These are phyloP conservation scores for Alternaria burnsii DNA, from an alignment of 2,329 filamentous ascomycete genomes.

Conservation along the genomic window DNA sequence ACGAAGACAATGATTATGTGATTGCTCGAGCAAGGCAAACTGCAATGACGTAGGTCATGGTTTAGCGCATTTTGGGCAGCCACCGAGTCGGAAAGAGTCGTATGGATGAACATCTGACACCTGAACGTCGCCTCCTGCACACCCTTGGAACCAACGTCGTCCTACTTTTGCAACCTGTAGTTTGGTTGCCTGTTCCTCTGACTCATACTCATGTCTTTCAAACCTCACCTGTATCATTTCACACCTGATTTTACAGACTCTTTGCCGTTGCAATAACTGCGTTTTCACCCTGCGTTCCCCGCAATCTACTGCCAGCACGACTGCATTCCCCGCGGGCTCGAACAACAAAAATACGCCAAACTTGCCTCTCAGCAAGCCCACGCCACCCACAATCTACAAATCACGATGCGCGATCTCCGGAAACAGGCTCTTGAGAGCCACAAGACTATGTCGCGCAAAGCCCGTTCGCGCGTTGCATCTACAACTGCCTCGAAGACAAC, in stretches of 20 bases:
- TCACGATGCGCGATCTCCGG: conserved; percentile 67
- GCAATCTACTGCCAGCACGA: conserved; percentile 23
- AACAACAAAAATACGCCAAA: neutral
- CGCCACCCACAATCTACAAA: neutral
- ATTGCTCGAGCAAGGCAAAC: neutral
- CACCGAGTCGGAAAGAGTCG: conserved; percentile 18
- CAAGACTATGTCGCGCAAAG: conserved; percentile 77
- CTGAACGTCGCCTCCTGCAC: conserved; percentile 15
- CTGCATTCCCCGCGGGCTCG: conserved; percentile 21
- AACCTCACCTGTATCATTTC: conserved; percentile 33
- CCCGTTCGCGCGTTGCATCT: conserved; percentile 64
- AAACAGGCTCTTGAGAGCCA: conserved; percentile 76
- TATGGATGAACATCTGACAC: conserved; percentile 15
- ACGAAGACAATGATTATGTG: neutral
- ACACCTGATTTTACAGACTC: conserved; percentile 42
- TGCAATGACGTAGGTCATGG: conserved; percentile 25
- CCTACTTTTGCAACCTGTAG: conserved; percentile 9
- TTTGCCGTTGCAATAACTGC: conserved; percentile 47
- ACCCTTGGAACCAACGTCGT: conserved; percentile 8
- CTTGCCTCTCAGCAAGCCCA: neutral
- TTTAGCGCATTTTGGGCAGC: conserved; percentile 26
- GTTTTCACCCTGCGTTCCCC: conserved; percentile 30
- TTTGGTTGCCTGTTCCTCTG: conserved; percentile 30
- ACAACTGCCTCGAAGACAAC: conserved; percentile 66
- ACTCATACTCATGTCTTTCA: conserved; percentile 47